Evolutionary conservation across 371 early-diverging fungal species (phyloP), one percentile per base, ranked within the genome.

Genomic region (Mortierella sp.): DNA sequence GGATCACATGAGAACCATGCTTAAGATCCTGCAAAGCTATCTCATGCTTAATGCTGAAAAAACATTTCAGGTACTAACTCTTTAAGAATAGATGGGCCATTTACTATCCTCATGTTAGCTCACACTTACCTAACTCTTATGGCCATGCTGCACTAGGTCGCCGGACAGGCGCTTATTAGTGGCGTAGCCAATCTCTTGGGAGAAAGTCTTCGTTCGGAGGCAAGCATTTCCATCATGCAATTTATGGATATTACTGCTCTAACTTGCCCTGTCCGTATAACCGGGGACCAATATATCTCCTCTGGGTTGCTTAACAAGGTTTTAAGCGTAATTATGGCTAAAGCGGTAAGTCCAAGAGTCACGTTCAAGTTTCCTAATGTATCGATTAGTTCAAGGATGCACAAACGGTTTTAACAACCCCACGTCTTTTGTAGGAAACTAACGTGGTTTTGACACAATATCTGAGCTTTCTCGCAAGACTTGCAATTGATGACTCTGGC

Each of bases 21-120:
- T 97, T 22, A 89, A 88, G 67, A 89, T 96, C 19, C 68, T 95
- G 22, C 96, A 96, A 74, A 89, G 94, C 56, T 96, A 95, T 68
- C 77, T 94, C 19, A 61, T 96, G 35, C 75, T 97, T 5, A 91
- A 86, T 57, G 68, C 75, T 29, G 70, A 65, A 54, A 61, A 58
- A 29, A 66, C 75, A 1, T 72, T 80, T 65, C 76, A 66, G 61
- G 75, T 75, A 71, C 29, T 19, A 26, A 13, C 29, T 29, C 10
- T 53, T 28, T 31, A 43, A 61, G n/a, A 47, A n/a, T n/a, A 3
- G n/a, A 40, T 40, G 40, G 10, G 1, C 17, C 57, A 57, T 6
- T 2, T 19, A 2, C 26, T 13, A 57, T n/a, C 15, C 35, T 15
- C 10, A 9, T 55, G 56, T 3, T n/a, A n/a, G n/a, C 8, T 47